These are phyloP conservation scores for Debaryomyces singareniensis DNA, from an alignment of 1,139 yeast genomes.

Conservation along the genomic window DNA sequence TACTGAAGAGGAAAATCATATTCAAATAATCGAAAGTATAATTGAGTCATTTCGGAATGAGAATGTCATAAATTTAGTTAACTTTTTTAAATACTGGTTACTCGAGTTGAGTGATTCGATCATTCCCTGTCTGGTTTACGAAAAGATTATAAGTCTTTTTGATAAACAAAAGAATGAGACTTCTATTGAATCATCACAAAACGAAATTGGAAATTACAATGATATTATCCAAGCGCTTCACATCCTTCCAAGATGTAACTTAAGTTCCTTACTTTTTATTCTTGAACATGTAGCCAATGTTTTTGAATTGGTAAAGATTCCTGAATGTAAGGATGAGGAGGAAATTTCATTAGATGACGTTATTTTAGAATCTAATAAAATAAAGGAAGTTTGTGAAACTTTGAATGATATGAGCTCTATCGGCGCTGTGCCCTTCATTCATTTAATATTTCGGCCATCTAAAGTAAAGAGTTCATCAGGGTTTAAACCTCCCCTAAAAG, in stretches of 20 bases:
- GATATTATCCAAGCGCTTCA: constrained; percentile 24
- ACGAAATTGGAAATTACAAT: constrained; percentile 5
- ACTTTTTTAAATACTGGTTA: constrained; percentile 36
- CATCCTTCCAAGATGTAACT: constrained; percentile 36
- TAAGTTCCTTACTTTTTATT: constrained; percentile 30
- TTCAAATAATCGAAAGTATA: constrained; percentile 16
- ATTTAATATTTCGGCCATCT: constrained; percentile 37
- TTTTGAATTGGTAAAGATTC: constrained; percentile 19
- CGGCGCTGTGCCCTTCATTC: constrained; percentile 37
- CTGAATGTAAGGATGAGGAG: constrained; percentile 12
- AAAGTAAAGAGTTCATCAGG: constrained; percentile 30
- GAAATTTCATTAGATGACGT: constrained; percentile 16
- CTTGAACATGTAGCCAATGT: constrained; percentile 29
- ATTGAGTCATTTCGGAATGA: constrained; percentile 11
- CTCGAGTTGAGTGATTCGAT: constrained; percentile 38
- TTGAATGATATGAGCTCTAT: constrained; percentile 33
- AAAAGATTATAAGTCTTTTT: constrained; percentile 24
- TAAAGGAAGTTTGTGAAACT: constrained; percentile 8
- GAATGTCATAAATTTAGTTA: constrained; percentile 13
- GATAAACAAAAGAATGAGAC: constrained; percentile 3
- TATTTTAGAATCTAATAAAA: constrained; percentile 1
- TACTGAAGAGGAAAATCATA: constrained; percentile 18
- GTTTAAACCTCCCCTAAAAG: constrained; percentile 33
- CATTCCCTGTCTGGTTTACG: constrained; percentile 39
- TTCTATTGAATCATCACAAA: constrained; percentile 2